Evolutionary conservation across 164 flowering plant species (phyloP).

Genomic region (Chimonanthus salicifolius): DNA sequence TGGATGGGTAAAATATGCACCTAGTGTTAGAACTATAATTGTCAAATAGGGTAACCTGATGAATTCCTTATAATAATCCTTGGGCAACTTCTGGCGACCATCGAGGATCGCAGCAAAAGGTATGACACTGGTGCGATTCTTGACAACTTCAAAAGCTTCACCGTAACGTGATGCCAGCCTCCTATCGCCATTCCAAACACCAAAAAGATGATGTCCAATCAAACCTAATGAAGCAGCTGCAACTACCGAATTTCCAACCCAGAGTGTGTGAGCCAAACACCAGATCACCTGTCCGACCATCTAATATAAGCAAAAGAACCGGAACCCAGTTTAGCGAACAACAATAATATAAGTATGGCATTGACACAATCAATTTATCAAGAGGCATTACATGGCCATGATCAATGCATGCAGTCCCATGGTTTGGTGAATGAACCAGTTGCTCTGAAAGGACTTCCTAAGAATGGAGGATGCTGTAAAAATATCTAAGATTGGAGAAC

Average conservation of each 20-base stretch:
- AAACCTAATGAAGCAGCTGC: conserved; percentile 89
- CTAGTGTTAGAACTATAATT: conserved; percentile 66
- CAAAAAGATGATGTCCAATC: conserved; percentile 89
- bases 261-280: conserved; percentile 91
- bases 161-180: conserved; percentile 69
- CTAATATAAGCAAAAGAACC: conserved; percentile 25
- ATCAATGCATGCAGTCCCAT: too few species aligned
- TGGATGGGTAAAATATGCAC: conserved; percentile 82
- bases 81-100: conserved; percentile 86
- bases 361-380: too few species aligned
- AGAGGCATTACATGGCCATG: too few species aligned
- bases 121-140: conserved; percentile 70
- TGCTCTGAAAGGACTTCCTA: too few species aligned
- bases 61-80: conserved; percentile 79
- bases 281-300: conserved; percentile 97
- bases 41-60: conserved; percentile 66
- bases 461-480: too few species aligned
- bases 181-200: conserved; percentile 97
- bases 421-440: too few species aligned
- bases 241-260: conserved; percentile 91
- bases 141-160: conserved; percentile 68
- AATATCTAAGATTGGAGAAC: too few species aligned
- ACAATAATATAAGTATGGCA: not conserved
- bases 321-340: not conserved
- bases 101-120: conserved; percentile 96